Conservation (phyloP, 495 filamentous ascomycete genomes). For the Lasiosphaeris hirsuta region DNA sequence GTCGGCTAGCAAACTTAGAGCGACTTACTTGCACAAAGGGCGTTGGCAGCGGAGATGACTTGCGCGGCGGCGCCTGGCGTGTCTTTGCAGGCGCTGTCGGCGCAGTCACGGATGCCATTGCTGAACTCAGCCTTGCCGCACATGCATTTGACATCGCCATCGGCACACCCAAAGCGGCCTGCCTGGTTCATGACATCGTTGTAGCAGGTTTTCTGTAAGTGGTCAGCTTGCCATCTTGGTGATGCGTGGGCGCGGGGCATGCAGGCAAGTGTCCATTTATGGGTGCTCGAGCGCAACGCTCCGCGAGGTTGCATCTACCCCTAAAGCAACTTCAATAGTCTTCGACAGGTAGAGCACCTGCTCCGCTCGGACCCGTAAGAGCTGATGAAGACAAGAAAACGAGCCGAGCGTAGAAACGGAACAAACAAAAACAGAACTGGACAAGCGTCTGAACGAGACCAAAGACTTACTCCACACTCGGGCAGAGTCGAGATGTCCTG, state of each 20-base stretch:
- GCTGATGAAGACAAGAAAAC: no score
- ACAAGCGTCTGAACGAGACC: neutral
- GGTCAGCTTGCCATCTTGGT: conserved; percentile 16
- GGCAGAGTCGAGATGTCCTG: conserved; percentile 24
- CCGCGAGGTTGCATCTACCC: neutral
- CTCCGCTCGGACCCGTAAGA: neutral
- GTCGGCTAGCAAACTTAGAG: no score
- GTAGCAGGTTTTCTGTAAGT: conserved; percentile 23
- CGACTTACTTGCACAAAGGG: conserved; percentile 36
- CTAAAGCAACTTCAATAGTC: neutral
- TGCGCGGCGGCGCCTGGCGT: conserved; percentile 5
- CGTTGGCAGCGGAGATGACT: conserved; percentile 14
- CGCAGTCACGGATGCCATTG: conserved; percentile 21
- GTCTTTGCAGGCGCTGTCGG: conserved; percentile 16
- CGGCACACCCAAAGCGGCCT: conserved; percentile 17
- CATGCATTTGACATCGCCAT: conserved; percentile 22
- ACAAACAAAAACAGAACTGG: neutral
- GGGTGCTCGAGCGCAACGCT: conserved; percentile 10
- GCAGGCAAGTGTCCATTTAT: conserved; percentile 4
- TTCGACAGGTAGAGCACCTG: conserved; percentile 11
- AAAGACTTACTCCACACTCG: conserved; percentile 27
- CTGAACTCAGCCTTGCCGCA: conserved; percentile 23
- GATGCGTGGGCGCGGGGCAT: conserved; percentile 3
- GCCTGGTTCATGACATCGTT: conserved; percentile 9
- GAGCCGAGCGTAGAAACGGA: no score